phyloP scores from a whole-genome alignment of 2,329 filamentous ascomycete genomes.

The Penicillium sp. region DNA sequence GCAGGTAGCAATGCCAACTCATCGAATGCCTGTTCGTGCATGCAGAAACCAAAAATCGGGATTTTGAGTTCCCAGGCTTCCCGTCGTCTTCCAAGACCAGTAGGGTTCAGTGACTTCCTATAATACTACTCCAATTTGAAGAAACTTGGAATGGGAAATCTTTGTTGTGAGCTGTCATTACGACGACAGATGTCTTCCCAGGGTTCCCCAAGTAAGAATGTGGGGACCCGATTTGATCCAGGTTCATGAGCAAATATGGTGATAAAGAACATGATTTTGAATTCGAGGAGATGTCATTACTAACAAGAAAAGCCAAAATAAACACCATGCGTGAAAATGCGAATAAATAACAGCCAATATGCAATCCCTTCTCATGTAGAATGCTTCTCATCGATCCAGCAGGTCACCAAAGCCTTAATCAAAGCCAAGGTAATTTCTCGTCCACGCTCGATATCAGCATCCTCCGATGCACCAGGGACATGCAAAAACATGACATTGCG shows the following conservation, averaged over 20 bases:
- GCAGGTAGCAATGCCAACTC: no score
- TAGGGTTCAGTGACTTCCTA: no score
- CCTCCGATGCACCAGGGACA: slow-evolving; percentile 62
- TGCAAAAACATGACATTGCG: slow-evolving; percentile 67
- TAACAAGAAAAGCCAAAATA: neutral
- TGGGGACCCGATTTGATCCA: no score
- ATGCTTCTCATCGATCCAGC: slow-evolving; percentile 37
- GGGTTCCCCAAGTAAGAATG: no score
- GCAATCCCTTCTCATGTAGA: neutral
- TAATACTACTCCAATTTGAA: no score
- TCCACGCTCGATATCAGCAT: slow-evolving; percentile 45
- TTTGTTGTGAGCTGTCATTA: no score
- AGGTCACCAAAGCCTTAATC: slow-evolving; percentile 44
- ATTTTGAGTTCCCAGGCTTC: no score
- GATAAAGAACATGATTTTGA: neutral
- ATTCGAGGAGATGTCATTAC: neutral
- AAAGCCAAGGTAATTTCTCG: slow-evolving; percentile 42
- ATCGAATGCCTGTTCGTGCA: no score
- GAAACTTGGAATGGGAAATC: no score
- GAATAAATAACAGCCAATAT: neutral
- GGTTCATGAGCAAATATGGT: neutral
- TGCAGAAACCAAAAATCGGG: no score
- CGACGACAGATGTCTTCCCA: no score
- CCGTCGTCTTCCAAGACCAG: no score
- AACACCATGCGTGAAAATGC: neutral